Evolutionary conservation across 2,329 filamentous ascomycete species (phyloP), one percentile per base, ranked within the genome.

Genomic region (Nothophaeocryptopus gaeumannii): DNA sequence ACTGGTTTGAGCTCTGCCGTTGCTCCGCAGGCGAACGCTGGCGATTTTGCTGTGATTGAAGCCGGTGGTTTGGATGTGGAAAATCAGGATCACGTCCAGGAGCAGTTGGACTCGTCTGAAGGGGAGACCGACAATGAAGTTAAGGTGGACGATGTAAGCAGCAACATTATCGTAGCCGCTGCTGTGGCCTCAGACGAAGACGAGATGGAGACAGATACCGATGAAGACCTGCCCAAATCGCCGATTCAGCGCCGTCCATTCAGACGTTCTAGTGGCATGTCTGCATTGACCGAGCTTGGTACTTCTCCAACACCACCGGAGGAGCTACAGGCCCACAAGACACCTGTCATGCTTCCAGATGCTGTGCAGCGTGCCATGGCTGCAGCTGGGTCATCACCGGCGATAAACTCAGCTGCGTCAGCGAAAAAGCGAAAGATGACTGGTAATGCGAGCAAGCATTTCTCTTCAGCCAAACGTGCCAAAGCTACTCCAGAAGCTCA

Each of bases 401-500:
- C 45, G 16, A 14, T 20, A 7, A 26, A 3, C 10, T 8, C 13
- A 10, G 26, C 26, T 14, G 37, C 39, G 8, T 48, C 54, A 5
- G 32, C 40, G 15, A 44, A 41, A 51, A 64, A 61, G 47, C 61
- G 64, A 2, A 66, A 64, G 49, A 63, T 61, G 53, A 69, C 67
- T 2, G 65, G 66, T 8, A 58, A 50, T 20, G 66, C 55, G 8
- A 67, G 63, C 35, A 62, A 63, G 43, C 67, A 69, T 51, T 68
- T 68, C 41, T 52, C 59, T 2, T 54, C 48, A 13, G 33, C 37
- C 8, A 26, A 26, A 26, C 20, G 20, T 26, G 20, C 20, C 20
- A 26, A 26, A 26, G 20, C 20, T 26, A 7, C 20, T 3, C 7
- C 20, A 26, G 20, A 26, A 26, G 20, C 20, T 26, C 20, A 7